Percentiles rank a stretch among this genome's conserved stretches.
Conservation (phyloP, 225 moss, liverwort and hornwort species). For the Asterella californica region DNA sequence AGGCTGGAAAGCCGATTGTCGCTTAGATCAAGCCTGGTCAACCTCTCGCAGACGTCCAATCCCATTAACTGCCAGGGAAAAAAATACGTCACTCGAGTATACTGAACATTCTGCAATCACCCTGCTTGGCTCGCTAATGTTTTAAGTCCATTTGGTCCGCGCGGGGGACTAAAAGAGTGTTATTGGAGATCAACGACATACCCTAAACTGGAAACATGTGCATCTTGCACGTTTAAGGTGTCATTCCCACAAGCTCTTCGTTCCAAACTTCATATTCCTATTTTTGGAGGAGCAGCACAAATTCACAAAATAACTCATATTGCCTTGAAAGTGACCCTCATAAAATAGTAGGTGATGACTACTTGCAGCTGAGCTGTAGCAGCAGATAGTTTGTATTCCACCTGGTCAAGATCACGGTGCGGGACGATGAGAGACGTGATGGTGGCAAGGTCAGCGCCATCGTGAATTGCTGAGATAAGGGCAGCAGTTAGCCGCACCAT, state of each 20-base stretch:
- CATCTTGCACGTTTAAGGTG: too few relatives aligned
- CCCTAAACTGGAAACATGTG: too few relatives aligned
- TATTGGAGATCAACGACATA: too few relatives aligned
- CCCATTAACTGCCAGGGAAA: slow-evolving; percentile 55
- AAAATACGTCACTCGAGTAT: not conserved
- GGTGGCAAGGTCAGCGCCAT: slow-evolving; percentile 68
- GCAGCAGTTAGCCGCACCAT: slow-evolving; percentile 98
- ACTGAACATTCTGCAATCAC: not conserved
- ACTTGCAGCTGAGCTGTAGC: too few relatives aligned
- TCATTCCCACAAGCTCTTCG: too few relatives aligned
- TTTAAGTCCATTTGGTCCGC: too few relatives aligned
- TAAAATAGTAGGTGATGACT: too few relatives aligned
- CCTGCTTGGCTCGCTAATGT: not conserved
- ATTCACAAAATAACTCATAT: too few relatives aligned
- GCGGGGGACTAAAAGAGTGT: too few relatives aligned
- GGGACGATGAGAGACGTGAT: slow-evolving; percentile 72
- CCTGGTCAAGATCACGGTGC: slow-evolving; percentile 72
- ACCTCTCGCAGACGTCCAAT: slow-evolving; percentile 72
- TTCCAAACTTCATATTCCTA: too few relatives aligned
- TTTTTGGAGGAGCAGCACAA: too few relatives aligned
- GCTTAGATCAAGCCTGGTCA: slow-evolving; percentile 80
- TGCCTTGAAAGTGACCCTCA: too few relatives aligned
- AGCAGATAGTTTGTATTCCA: not conserved
- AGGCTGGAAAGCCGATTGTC: slow-evolving; percentile 67
- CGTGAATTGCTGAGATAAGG: slow-evolving; percentile 77